A percentile compares a stretch with the other conserved stretches of the same genome.
Conservation (phyloP, 2,329 filamentous ascomycete genomes). For the Dryadomyces quercus-mongolicae region DNA sequence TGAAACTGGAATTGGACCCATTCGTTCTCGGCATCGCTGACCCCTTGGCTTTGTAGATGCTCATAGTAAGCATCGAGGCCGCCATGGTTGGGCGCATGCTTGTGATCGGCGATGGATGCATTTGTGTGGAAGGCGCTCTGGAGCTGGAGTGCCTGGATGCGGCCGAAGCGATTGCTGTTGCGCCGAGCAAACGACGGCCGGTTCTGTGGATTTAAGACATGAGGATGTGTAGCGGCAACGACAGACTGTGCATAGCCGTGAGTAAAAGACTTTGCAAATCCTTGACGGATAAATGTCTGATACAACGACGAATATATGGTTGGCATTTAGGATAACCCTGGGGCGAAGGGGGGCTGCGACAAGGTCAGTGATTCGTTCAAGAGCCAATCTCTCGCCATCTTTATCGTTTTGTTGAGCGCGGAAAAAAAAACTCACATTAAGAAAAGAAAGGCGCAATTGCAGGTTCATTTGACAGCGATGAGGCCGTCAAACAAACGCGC, state of each 20-base stretch:
- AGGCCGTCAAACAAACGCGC: constrained; percentile 91
- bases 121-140: constrained; percentile 65
- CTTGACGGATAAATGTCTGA: constrained; percentile 86
- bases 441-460: constrained; percentile 55
- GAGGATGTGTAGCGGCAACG: constrained; percentile 79
- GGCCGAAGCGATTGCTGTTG: constrained; percentile 41
- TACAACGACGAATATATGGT: constrained; percentile 56
- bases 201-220: constrained; percentile 64
- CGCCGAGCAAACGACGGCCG: constrained; percentile 50
- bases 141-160: constrained; percentile 50
- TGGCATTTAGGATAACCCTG: constrained; percentile 80
- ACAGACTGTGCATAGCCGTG: constrained; percentile 97
- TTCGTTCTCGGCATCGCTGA: constrained; percentile 59
- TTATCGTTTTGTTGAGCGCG: too few relatives aligned
- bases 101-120: constrained; percentile 44
- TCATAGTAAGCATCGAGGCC: constrained; percentile 86
- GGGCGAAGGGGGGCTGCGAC: constrained; percentile 40
- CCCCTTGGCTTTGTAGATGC: constrained; percentile 67
- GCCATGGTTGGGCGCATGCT: constrained; percentile 38
- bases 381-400: too few relatives aligned
- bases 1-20: constrained; percentile 89
- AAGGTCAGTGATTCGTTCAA: constrained; percentile 5
- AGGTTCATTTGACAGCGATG: constrained; percentile 96
- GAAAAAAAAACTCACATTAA: constrained; percentile 43
- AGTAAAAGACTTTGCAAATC: constrained; percentile 91